Evolutionary conservation across 345 rosid species (phyloP), one percentile per base, ranked within the genome.

Genomic region (Abelmoschus esculentus): DNA sequence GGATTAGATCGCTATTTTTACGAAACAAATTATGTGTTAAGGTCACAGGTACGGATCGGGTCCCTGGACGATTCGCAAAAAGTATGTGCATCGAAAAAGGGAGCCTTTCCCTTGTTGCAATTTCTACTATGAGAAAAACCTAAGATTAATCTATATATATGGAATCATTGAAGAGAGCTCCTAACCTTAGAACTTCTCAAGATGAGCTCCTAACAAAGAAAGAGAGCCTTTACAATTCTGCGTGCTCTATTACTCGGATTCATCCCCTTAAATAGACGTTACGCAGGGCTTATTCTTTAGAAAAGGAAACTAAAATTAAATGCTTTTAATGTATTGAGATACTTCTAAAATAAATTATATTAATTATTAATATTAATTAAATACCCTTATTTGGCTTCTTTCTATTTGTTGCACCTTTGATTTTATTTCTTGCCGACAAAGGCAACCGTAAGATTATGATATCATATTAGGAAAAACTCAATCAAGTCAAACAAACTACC

Each of bases 401-500:
- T 9, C 11, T 7, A 7, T 40, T 40, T 40, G 0, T 40, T 40
- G 11, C 11, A 9, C 44, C 44, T 7, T 40, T 40, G 44, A 40
- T 40, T 40, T 40, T 11, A 0, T 40, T 40, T 40, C 44, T 40
- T 40, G 44, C 12, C 44, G 2, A 40, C 44, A 40, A 40, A 40
- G 11, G 44, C 11, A 40, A 8, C 44, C 11, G 44, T 40, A 40
- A 8, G 7, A 50, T 52, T 18, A 32, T 52, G 46, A 61, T 15
- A 66, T 47, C 19, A 79, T 14, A 47, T 13, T 5, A 56, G 44
- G 18, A 60, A 0, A 61, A 69, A 61, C 29, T 28, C 26, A 58
- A 56, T 56, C 55, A 61, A 67, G 67, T 60, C 49, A 61, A 58
- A 56, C 44, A 74, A 73, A 79, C 80, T 87, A 93, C 98, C 91